Evolutionary conservation across 257 asterid genomes (phyloP).

Genomic region (Nicotiana noctiflora): DNA sequence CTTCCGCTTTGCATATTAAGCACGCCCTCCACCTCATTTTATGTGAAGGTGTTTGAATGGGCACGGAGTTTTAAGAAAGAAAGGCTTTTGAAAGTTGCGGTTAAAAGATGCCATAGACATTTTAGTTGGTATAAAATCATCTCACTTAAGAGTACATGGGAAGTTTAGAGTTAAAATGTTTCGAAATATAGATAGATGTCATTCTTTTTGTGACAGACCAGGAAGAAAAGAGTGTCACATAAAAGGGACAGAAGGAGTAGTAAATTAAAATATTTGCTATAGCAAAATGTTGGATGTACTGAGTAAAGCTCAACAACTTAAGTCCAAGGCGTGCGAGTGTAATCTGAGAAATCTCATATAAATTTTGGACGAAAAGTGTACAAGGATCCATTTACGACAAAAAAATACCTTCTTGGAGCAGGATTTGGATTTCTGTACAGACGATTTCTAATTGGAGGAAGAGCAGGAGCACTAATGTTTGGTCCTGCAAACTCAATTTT

Average conservation of each 20-base stretch:
- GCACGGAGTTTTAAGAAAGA: too few relatives aligned
- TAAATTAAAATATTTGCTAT: background rate
- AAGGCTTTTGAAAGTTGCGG: too few relatives aligned
- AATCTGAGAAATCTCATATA: background rate
- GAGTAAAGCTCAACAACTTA: background rate
- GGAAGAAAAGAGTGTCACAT: too few relatives aligned
- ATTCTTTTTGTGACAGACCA: too few relatives aligned
- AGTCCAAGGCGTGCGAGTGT: background rate
- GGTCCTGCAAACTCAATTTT: conserved; percentile 54
- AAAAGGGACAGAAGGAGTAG: background rate
- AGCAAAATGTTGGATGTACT: background rate
- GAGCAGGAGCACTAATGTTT: conserved; percentile 28
- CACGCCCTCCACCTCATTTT: too few relatives aligned
- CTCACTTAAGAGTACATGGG: too few relatives aligned
- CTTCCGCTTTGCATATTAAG: background rate
- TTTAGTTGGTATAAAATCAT: too few relatives aligned
- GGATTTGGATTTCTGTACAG: conserved; percentile 26
- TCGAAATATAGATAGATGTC: too few relatives aligned
- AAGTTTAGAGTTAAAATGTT: too few relatives aligned
- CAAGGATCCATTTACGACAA: background rate
- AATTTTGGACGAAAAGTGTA: background rate
- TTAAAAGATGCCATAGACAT: too few relatives aligned
- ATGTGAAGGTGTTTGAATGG: too few relatives aligned
- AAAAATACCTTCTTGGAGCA: conserved; percentile 32
- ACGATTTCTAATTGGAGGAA: conserved; percentile 14